A percentile compares a stretch with the other conserved stretches of the same genome.
These are phyloP conservation scores for Trichoderma reesei DNA, from an alignment of 495 filamentous ascomycete species.

Conservation along the genomic window DNA sequence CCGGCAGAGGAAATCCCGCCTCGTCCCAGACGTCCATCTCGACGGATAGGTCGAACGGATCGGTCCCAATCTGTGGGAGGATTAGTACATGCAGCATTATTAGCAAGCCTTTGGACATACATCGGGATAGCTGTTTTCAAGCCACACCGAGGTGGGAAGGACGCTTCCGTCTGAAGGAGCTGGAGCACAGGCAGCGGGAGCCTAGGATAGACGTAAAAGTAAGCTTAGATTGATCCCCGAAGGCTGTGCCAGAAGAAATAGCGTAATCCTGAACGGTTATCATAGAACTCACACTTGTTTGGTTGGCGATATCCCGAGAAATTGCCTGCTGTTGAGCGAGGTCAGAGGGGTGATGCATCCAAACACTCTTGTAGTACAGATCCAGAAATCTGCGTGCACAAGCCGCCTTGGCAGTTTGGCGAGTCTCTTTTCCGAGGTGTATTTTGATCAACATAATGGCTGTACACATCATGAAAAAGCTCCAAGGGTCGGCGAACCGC, in stretches of 20 bases:
- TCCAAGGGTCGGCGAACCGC: constrained; percentile 25
- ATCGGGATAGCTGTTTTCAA: background rate
- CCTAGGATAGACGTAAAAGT: background rate
- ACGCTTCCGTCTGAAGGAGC: background rate
- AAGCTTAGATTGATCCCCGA: background rate
- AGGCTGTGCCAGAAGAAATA: background rate
- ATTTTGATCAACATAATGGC: constrained; percentile 25
- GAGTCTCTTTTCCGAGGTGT: constrained; percentile 24
- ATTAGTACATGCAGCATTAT: background rate
- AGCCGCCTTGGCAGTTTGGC: constrained; percentile 21
- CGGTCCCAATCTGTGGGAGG: background rate
- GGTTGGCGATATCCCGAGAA: background rate
- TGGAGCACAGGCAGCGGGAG: background rate
- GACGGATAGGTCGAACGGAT: background rate
- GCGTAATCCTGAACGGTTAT: background rate
- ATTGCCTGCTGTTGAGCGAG: constrained; percentile 1
- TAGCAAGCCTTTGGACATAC: background rate
- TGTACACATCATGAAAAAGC: constrained; percentile 26
- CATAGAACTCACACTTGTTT: background rate
- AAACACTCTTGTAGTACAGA: constrained; percentile 22
- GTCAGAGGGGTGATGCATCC: constrained; percentile 4
- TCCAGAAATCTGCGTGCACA: constrained; percentile 24
- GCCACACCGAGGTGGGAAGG: background rate
- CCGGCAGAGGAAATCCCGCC: background rate
- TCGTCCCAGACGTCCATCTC: background rate